These are phyloP conservation scores for Penicillium malachiteum DNA, from an alignment of 495 filamentous ascomycete species.

Conservation along the genomic window DNA sequence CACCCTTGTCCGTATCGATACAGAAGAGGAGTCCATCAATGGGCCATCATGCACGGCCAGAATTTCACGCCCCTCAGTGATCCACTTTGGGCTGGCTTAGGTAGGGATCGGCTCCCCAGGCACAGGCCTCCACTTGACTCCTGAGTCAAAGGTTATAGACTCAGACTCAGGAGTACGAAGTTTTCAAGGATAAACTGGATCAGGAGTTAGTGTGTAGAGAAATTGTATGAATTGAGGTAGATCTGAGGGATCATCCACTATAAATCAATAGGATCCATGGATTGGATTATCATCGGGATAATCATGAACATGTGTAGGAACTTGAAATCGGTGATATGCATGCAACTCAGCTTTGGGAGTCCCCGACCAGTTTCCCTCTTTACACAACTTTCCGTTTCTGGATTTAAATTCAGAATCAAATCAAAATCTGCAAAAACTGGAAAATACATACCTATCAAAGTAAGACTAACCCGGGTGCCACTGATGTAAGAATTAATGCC, in stretches of 20 bases:
- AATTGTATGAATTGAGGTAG: not conserved
- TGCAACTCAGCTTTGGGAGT: conserved; percentile 1
- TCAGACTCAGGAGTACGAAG: not conserved
- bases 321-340: not conserved
- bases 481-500: not conserved
- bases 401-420: no score
- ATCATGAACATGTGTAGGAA: not conserved
- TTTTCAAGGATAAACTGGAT: not conserved
- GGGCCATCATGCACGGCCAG: not conserved
- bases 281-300: not conserved
- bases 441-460: not conserved
- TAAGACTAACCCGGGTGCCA: no score
- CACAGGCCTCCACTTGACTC: conserved; percentile 19
- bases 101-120: conserved; percentile 25
- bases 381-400: no score
- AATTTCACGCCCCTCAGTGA: conserved; percentile 7
- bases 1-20: not conserved
- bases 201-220: not conserved
- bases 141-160: conserved; percentile 6
- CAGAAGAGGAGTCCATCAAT: not conserved
- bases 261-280: not conserved
- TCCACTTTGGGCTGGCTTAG: conserved; percentile 6
- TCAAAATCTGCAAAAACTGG: not conserved
- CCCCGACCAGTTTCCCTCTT: conserved; percentile 1
- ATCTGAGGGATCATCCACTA: not conserved